Conservation (phyloP, 768 basidiomycete genomes). For the Tricholoma saponaceum region DNA sequence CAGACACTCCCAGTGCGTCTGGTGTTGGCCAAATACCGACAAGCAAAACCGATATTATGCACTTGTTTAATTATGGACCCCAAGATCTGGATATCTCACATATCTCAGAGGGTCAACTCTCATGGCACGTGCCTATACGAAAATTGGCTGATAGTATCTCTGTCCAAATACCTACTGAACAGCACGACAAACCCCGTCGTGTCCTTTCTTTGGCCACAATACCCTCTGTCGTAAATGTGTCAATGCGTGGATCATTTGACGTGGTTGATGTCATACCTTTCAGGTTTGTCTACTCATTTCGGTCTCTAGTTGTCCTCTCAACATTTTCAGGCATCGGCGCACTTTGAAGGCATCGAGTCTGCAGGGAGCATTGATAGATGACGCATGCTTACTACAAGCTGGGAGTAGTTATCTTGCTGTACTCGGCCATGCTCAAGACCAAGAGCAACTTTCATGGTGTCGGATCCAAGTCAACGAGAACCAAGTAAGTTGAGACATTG, state of each 20-base stretch:
- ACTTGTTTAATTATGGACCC: neutral
- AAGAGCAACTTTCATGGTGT: constrained; percentile 25
- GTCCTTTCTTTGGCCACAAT: constrained; percentile 19
- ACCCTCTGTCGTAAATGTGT: constrained; percentile 23
- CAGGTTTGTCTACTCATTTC: neutral
- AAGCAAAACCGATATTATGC: neutral
- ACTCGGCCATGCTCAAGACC: constrained; percentile 37
- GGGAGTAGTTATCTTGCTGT: constrained; percentile 22
- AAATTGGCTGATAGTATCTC: constrained; percentile 8
- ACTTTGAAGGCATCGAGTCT: constrained; percentile 11
- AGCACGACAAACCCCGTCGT: constrained; percentile 37
- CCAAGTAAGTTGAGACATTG: constrained; percentile 18
- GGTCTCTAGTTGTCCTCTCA: constrained; percentile 3
- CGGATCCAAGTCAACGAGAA: constrained; percentile 12
- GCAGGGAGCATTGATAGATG: constrained; percentile 33
- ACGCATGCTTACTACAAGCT: constrained; percentile 33
- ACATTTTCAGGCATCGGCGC: constrained; percentile 11
- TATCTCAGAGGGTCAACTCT: neutral
- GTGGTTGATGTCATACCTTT: constrained; percentile 12
- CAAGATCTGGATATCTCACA: neutral
- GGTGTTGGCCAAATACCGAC: neutral
- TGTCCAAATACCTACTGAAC: constrained; percentile 13
- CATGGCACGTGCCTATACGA: neutral
- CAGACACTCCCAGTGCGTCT: neutral
- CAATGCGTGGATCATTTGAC: constrained; percentile 36